Evolutionary conservation across 2,329 filamentous ascomycete species (phyloP), one percentile per base, ranked within the genome.

Genomic region (Aspergillus sp.): DNA sequence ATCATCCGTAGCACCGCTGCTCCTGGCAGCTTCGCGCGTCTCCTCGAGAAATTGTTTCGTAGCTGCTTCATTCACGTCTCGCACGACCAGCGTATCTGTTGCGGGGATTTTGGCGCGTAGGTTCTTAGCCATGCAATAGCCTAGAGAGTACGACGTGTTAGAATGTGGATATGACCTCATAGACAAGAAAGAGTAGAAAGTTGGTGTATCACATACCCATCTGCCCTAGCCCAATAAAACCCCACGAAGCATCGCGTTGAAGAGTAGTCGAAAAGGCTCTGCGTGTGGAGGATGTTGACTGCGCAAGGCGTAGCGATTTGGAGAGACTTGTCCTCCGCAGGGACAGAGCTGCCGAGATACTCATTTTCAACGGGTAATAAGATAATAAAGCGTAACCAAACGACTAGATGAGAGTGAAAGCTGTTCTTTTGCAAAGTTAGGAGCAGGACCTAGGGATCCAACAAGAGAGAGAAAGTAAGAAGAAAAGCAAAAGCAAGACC

Each of bases 101-200:
- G 72, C 66, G 4, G 82, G 78, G 28, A 86, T 75, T 61, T 86
- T 87, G 32, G 78, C 73, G 54, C 83, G 76, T 5, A 88, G 71
- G 56, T 87, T 88, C 62, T 75, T 78, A 31, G 85, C 85, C 85
- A 88, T 88, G 38, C 82, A 79, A 52, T 82, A 87, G 38, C 85
- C 83, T 85, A 33, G 33, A 31, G 19, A 34, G 35, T 33, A 27
- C 27, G 26, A 46, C n/a, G 29, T 42, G 36, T 42, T 34, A 41
- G 37, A 27, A 4, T 27, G 19, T 13, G 8, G 11, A 29, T 35
- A 8, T 11, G 6, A 12, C 11, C 29, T 19, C 12, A 29, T 29
- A 38, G n/a, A 28, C 27, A 13, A 26, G 11, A 19, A 9, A n/a
- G 35, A 26, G n/a, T 9, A 5, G 29, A 36, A 19, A 38, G 37